Conservation (phyloP, 176 grass and related monocot species). For the Avena atlantica region DNA sequence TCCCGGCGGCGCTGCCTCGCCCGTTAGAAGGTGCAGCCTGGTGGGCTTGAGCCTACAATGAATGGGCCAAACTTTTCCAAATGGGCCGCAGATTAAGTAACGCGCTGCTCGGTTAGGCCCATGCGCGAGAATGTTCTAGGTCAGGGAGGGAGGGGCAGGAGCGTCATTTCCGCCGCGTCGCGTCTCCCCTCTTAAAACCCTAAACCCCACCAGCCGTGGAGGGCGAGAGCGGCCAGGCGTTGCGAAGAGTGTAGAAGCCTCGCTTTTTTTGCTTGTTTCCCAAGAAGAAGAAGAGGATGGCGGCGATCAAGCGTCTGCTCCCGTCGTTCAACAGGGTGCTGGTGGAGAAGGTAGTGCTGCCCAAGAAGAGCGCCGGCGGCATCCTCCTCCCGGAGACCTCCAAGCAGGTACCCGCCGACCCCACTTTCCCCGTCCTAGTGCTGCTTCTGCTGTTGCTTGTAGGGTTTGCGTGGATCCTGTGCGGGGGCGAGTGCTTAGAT, state of each 20-base stretch:
- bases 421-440: neutral
- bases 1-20: slow-evolving; percentile 18
- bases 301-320: slow-evolving; percentile 65
- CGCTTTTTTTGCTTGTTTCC: slow-evolving; percentile 32
- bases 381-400: slow-evolving; percentile 94
- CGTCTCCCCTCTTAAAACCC: slow-evolving; percentile 46
- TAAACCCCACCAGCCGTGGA: slow-evolving; percentile 37
- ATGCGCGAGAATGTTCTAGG: slow-evolving; percentile 28
- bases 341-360: slow-evolving; percentile 84
- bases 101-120: neutral
- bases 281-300: slow-evolving; percentile 59
- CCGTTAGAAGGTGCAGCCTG: neutral
- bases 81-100: no score
- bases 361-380: slow-evolving; percentile 80
- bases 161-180: slow-evolving; percentile 35
- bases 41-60: neutral
- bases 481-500: neutral
- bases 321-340: slow-evolving; percentile 89
- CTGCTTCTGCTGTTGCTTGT: neutral
- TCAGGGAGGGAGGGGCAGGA: slow-evolving; percentile 34
- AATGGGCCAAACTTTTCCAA: neutral
- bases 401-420: slow-evolving; percentile 57
- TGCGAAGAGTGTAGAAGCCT: slow-evolving; percentile 30
- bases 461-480: neutral
- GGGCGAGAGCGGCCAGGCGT: neutral